phyloP scores from a whole-genome alignment of 139 green algal genomes.

The Gonium pectorale region DNA sequence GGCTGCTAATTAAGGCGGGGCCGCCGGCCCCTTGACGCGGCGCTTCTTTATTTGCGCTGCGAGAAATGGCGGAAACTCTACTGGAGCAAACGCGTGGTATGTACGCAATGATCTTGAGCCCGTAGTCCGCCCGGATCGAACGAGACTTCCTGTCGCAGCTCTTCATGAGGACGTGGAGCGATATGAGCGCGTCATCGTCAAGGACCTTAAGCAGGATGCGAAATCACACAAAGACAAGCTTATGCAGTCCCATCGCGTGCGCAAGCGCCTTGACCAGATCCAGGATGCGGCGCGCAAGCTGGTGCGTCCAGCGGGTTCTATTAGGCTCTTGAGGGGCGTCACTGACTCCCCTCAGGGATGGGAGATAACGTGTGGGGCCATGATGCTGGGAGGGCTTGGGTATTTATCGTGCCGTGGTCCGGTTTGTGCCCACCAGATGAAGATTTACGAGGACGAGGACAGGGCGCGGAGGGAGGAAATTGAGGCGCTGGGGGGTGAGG shows the following conservation, averaged over 20 bases:
- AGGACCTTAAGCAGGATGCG: slow-evolving; percentile 85
- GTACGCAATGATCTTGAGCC: too few species aligned
- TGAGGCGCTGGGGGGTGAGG: slow-evolving; percentile 75
- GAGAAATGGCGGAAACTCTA: slow-evolving; percentile 86
- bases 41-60: background rate
- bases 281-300: slow-evolving; percentile 79
- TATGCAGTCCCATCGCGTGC: slow-evolving; percentile 84
- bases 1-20: slow-evolving; percentile 6
- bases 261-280: slow-evolving; percentile 84
- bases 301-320: slow-evolving; percentile 69
- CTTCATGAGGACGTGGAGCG: slow-evolving; percentile 95
- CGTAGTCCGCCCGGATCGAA: too few species aligned
- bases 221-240: slow-evolving; percentile 86
- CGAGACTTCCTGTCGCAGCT: too few species aligned
- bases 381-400: too few species aligned
- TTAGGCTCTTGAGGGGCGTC: too few species aligned
- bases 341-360: too few species aligned
- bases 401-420: too few species aligned
- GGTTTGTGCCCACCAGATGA: slow-evolving; percentile 70
- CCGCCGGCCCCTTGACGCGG: slow-evolving; percentile 17
- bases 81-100: slow-evolving; percentile 92
- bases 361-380: too few species aligned
- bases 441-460: slow-evolving; percentile 93
- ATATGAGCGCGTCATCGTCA: slow-evolving; percentile 86
- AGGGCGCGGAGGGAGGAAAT: slow-evolving; percentile 91